phyloP scores from a whole-genome alignment of 2,329 filamentous ascomycete genomes.

The Colletotrichum spaethianum region DNA sequence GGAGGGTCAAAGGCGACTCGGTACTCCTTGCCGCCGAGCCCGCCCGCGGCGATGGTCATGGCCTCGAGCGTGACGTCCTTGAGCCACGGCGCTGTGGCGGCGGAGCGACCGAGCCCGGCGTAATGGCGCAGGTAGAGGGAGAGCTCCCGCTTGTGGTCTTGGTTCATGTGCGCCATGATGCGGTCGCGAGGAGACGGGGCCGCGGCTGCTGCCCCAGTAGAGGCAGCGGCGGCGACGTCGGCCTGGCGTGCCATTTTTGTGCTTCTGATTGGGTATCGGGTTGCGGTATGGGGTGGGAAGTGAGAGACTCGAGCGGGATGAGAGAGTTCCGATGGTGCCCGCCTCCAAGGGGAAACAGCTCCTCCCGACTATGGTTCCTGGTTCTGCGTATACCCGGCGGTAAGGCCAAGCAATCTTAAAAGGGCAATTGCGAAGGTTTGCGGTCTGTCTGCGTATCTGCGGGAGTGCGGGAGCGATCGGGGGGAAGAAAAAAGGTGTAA shows the following conservation, averaged over 20 bases:
- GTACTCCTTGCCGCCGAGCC: slow-evolving; percentile 59
- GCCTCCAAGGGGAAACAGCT: background rate
- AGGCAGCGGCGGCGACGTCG: slow-evolving; percentile 15
- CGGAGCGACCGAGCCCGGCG: slow-evolving; percentile 67
- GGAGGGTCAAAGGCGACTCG: slow-evolving; percentile 78
- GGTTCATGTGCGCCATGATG: slow-evolving; percentile 87
- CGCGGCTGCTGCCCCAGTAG: background rate
- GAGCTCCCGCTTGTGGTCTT: slow-evolving; percentile 82
- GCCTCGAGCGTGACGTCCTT: slow-evolving; percentile 74
- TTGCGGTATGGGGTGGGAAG: background rate
- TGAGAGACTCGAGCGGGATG: background rate
- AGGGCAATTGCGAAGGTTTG: background rate
- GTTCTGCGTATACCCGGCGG: background rate
- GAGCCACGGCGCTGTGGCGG: slow-evolving; percentile 72
- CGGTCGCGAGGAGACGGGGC: slow-evolving; percentile 48
- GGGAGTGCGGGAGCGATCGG: slow-evolving; percentile 5
- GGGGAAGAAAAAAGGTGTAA: background rate
- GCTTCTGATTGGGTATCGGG: background rate
- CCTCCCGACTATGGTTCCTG: background rate
- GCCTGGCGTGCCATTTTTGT: slow-evolving; percentile 7
- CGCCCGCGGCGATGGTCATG: slow-evolving; percentile 70
- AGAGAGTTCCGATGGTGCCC: slow-evolving; percentile 11
- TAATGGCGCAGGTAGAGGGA: slow-evolving; percentile 84
- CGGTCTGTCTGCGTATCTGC: background rate
- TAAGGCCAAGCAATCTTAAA: background rate